Conservation (phyloP, 805 yeast genomes). For the Teunomyces atbi region DNA sequence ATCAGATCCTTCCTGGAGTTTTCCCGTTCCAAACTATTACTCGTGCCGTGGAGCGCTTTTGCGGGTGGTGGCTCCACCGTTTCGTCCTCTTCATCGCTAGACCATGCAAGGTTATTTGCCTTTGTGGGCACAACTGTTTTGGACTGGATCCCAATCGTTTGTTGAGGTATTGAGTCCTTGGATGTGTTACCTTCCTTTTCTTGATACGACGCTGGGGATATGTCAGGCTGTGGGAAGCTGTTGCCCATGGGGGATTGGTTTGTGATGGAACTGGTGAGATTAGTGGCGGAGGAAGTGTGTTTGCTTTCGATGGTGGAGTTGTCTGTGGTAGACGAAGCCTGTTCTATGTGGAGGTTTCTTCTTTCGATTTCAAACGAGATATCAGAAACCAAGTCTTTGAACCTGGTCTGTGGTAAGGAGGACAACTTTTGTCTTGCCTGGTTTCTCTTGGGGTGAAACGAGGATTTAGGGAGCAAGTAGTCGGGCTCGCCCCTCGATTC, state of each 20-base stretch:
- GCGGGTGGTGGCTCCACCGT: neutral
- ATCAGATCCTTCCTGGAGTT: constrained; percentile 6
- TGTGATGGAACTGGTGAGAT: neutral
- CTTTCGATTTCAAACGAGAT: constrained; percentile 84
- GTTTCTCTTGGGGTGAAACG: constrained; percentile 90
- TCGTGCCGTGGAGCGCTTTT: neutral
- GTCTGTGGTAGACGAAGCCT: constrained; percentile 6
- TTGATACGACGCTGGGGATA: neutral
- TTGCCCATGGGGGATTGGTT: neutral
- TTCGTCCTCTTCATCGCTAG: constrained; percentile 76
- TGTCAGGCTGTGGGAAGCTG: neutral
- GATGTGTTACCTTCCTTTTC: constrained; percentile 5
- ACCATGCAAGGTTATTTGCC: constrained; percentile 76
- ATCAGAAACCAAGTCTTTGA: constrained; percentile 88
- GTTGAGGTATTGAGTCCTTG: constrained; percentile 10
- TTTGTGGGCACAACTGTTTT: constrained; percentile 80
- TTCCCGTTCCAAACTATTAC: neutral
- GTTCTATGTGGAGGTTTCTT: constrained; percentile 51
- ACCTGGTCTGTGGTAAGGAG: constrained; percentile 74
- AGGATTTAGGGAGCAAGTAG: constrained; percentile 63
- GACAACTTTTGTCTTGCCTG: constrained; percentile 93
- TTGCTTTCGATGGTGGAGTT: neutral
- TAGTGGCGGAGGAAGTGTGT: neutral
- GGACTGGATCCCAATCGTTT: constrained; percentile 49
- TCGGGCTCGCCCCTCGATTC: constrained; percentile 59